phyloP scores from a whole-genome alignment of 1,284 basidiomycete species.

The Peniophora sp. region DNA sequence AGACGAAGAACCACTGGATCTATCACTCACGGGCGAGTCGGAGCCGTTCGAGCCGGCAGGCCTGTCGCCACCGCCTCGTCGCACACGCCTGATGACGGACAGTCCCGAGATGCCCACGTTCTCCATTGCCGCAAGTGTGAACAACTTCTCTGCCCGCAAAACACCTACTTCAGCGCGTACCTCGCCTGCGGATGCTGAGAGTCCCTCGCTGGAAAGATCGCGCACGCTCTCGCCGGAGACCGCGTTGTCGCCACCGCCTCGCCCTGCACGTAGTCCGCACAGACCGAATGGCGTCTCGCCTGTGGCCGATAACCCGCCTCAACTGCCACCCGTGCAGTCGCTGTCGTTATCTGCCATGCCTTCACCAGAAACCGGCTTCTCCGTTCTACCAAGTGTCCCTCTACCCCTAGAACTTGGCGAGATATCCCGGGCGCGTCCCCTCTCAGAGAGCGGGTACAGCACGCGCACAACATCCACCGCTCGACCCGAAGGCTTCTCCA shows the following conservation, averaged over 20 bases:
- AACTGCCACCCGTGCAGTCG: neutral
- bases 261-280: constrained; percentile 14
- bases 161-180: constrained; percentile 2
- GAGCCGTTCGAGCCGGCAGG: constrained; percentile 16
- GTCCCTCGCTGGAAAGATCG: neutral
- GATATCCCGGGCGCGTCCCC: neutral
- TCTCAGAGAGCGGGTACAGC: constrained; percentile 9
- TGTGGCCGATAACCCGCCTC: neutral
- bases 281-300: constrained; percentile 2
- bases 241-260: constrained; percentile 10
- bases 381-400: neutral
- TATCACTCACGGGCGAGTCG: neutral
- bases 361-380: neutral
- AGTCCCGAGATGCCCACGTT: constrained; percentile 21
- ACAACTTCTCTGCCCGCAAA: constrained; percentile 17
- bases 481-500: constrained; percentile 12
- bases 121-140: constrained; percentile 22
- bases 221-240: neutral
- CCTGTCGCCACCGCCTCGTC: neutral
- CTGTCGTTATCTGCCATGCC: neutral
- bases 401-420: neutral
- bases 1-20: constrained; percentile 4
- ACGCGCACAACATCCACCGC: constrained; percentile 11
- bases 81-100: constrained; percentile 4
- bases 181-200: neutral